Conservation (phyloP, 768 basidiomycete species). For the Terana coerulea region DNA sequence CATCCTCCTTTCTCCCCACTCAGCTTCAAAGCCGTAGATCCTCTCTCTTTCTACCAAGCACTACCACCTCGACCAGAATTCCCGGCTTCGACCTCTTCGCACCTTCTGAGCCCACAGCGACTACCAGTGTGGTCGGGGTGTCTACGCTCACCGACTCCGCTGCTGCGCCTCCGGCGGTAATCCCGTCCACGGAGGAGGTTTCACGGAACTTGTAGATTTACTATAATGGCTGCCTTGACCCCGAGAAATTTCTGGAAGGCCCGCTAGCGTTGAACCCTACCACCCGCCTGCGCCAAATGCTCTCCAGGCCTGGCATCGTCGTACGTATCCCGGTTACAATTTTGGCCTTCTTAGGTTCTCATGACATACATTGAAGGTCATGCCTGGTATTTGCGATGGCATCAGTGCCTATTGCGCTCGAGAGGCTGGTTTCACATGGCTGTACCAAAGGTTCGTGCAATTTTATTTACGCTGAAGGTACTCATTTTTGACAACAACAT, state of each 20-base stretch:
- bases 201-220: constrained; percentile 34
- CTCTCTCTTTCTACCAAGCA: not conserved
- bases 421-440: constrained; percentile 75
- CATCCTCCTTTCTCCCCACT: not conserved
- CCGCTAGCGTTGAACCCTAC: constrained; percentile 65
- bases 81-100: constrained; percentile 26
- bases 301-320: constrained; percentile 66
- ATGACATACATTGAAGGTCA: constrained; percentile 53
- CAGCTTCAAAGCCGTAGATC: constrained; percentile 1
- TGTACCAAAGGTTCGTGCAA: constrained; percentile 72
- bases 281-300: constrained; percentile 58
- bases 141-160: constrained; percentile 5
- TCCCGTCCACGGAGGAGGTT: not conserved
- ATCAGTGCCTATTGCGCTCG: constrained; percentile 78
- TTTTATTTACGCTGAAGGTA: too few relatives aligned
- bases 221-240: constrained; percentile 66
- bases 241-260: constrained; percentile 64
- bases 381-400: constrained; percentile 75
- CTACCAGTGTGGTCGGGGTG: constrained; percentile 15
- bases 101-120: constrained; percentile 16
- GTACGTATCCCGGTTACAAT: constrained; percentile 38
- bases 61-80: constrained; percentile 13
- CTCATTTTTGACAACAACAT: too few relatives aligned
- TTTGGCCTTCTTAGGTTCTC: too few relatives aligned
- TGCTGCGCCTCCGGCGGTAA: not conserved